A percentile compares a stretch with the other conserved stretches of the same genome.
Evolutionary conservation across 2,329 filamentous ascomycete genomes (phyloP).

Genomic region (Dryadomyces sulphureus): DNA sequence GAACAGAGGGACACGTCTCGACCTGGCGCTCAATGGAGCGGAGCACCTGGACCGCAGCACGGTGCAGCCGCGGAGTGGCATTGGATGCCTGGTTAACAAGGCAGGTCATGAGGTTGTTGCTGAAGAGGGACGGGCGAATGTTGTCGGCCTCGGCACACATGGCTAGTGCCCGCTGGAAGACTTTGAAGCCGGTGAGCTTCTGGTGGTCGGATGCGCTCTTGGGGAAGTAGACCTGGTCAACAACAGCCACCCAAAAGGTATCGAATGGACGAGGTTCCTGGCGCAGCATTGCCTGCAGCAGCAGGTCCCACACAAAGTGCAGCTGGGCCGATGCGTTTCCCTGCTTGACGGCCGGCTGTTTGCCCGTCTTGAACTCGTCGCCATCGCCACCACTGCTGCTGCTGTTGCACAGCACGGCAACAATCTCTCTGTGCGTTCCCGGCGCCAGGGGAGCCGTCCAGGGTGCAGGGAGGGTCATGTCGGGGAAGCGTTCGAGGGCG

Average conservation of each 20-base stretch:
- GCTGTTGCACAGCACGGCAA: slow-evolving; percentile 67
- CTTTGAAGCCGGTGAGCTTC: slow-evolving; percentile 81
- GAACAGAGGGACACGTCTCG: slow-evolving; percentile 42
- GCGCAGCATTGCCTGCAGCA: slow-evolving; percentile 34
- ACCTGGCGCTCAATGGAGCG: slow-evolving; percentile 53
- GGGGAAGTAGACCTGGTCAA: slow-evolving; percentile 79
- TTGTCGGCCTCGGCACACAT: slow-evolving; percentile 30
- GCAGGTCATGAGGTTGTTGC: slow-evolving; percentile 67
- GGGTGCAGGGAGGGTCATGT: slow-evolving; percentile 51
- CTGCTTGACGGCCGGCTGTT: slow-evolving; percentile 33
- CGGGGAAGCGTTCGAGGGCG: slow-evolving; percentile 47
- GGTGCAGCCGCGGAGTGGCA: slow-evolving; percentile 64
- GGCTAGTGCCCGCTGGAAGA: slow-evolving; percentile 64
- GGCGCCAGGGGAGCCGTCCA: slow-evolving; percentile 67
- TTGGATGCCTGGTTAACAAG: slow-evolving; percentile 71
- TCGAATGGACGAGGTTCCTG: slow-evolving; percentile 5
- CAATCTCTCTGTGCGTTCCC: slow-evolving; percentile 53
- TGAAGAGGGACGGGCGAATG: slow-evolving; percentile 52
- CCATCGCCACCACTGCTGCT: slow-evolving; percentile 27
- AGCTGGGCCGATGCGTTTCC: slow-evolving; percentile 67
- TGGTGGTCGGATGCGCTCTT: slow-evolving; percentile 70
- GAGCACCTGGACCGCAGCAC: slow-evolving; percentile 62
- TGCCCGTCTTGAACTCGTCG: slow-evolving; percentile 11
- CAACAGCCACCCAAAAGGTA: slow-evolving; percentile 27
- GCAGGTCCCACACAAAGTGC: slow-evolving; percentile 76